Percentiles rank a stretch among this genome's conserved stretches.
phyloP scores from a whole-genome alignment of 1,284 basidiomycete species.

The Baeospora myosura region DNA sequence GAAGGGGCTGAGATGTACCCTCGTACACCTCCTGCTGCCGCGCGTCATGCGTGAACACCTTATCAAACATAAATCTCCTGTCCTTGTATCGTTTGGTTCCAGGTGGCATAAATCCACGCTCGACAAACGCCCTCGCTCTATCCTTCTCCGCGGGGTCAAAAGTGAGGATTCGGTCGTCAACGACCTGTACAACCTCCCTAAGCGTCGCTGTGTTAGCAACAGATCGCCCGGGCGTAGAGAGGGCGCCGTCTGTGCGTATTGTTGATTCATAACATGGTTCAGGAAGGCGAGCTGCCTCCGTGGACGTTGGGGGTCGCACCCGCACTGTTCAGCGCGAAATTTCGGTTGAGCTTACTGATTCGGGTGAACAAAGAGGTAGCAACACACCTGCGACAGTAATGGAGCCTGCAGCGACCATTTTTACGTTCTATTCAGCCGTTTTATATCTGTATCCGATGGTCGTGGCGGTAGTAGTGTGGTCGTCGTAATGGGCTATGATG shows the following conservation, averaged over 20 bases:
- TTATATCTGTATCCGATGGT: neutral
- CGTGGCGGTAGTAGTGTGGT: neutral
- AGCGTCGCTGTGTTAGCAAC: conserved; percentile 47
- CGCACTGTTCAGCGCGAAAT: conserved; percentile 54
- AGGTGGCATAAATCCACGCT: conserved; percentile 73
- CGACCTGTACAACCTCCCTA: conserved; percentile 69
- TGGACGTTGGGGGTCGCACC: conserved; percentile 79
- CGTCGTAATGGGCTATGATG: conserved; percentile 19
- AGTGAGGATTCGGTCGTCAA: conserved; percentile 85
- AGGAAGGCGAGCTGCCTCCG: conserved; percentile 77
- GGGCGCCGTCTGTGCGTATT: conserved; percentile 75
- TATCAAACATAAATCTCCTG: conserved; percentile 92
- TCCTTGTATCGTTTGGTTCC: conserved; percentile 89
- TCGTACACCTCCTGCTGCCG: conserved; percentile 83
- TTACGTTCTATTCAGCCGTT: too few species aligned
- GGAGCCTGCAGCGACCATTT: conserved; percentile 76
- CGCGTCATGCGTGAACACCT: conserved; percentile 76
- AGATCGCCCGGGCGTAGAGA: conserved; percentile 58
- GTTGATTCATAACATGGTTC: conserved; percentile 60
- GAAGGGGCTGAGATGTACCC: conserved; percentile 75
- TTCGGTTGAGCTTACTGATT: conserved; percentile 8
- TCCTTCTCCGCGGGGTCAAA: conserved; percentile 92
- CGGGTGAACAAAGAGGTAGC: conserved; percentile 1
- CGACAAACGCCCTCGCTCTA: conserved; percentile 64
- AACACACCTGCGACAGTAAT: conserved; percentile 76